These are phyloP conservation scores for Naganishia onofrii DNA, from an alignment of 768 basidiomycete genomes.

Conservation along the genomic window DNA sequence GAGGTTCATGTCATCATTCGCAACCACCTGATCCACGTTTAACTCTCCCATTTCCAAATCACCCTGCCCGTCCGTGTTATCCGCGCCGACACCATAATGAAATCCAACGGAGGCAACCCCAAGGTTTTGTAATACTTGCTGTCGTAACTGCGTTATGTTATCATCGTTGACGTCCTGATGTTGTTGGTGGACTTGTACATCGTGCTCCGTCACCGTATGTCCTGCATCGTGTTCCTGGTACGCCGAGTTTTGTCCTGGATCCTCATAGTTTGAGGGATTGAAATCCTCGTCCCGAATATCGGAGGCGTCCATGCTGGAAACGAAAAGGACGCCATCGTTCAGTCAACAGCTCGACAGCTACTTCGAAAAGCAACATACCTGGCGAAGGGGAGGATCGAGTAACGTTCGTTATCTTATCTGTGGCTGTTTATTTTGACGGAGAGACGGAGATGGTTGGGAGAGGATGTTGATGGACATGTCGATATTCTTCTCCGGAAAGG, in stretches of 20 bases:
- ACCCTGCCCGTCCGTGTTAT: constrained; percentile 7
- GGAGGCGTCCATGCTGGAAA: constrained; percentile 14
- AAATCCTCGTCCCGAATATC: constrained; percentile 23
- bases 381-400: neutral
- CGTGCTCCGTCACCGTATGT: neutral
- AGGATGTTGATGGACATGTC: constrained; percentile 12
- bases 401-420: constrained; percentile 19
- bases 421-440: constrained; percentile 25
- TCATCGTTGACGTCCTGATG: constrained; percentile 16
- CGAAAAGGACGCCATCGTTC: neutral
- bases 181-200: constrained; percentile 5
- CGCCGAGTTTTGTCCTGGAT: neutral
- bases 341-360: neutral
- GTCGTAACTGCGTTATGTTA: neutral
- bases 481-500: constrained; percentile 3
- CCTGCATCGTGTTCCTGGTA: neutral
- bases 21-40: constrained; percentile 19
- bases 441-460: neutral
- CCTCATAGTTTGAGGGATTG: constrained; percentile 19
- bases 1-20: constrained; percentile 5
- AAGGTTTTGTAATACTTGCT: constrained; percentile 4
- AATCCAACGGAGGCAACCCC: neutral
- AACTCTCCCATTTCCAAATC: constrained; percentile 13
- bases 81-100: neutral
- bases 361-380: constrained; percentile 4